Percentiles rank a stretch among this genome's conserved stretches.
Conservation (phyloP, 2,329 filamentous ascomycete species). For the Aspergillus vadensis region DNA sequence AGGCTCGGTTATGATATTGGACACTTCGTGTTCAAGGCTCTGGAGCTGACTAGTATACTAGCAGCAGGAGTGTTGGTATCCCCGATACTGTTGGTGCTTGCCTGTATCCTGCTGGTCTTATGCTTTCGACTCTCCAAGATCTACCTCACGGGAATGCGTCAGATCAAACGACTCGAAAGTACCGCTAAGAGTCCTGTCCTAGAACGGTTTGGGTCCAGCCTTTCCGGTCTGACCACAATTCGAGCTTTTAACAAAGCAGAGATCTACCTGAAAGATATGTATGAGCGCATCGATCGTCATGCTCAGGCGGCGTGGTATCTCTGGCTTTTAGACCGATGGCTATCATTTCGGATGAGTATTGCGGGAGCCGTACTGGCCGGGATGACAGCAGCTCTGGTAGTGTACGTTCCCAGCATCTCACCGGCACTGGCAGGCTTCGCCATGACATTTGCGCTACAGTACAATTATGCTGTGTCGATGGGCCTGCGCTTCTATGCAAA, state of each 20-base stretch:
- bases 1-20: conserved; percentile 64
- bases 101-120: conserved; percentile 58
- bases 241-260: conserved; percentile 71
- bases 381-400: conserved; percentile 65
- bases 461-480: conserved; percentile 67
- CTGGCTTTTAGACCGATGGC: conserved; percentile 75
- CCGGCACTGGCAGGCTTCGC: conserved; percentile 75
- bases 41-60: conserved; percentile 66
- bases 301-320: conserved; percentile 65
- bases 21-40: conserved; percentile 61
- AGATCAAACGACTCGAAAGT: conserved; percentile 66
- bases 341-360: conserved; percentile 73
- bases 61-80: conserved; percentile 68
- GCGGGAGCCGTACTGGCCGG: conserved; percentile 70
- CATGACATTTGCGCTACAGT: conserved; percentile 72
- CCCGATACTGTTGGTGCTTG: conserved; percentile 63
- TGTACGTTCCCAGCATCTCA: conserved; percentile 63
- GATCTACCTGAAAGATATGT: conserved; percentile 70
- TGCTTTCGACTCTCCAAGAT: conserved; percentile 60
- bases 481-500: conserved; percentile 69
- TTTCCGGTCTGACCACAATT: conserved; percentile 72
- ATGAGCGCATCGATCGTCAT: conserved; percentile 67
- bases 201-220: conserved; percentile 72
- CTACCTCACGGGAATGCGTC: conserved; percentile 67
- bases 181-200: conserved; percentile 76